Percentiles rank a stretch among this genome's conserved stretches.
Evolutionary conservation across 2,329 filamentous ascomycete genomes (phyloP).

Genomic region (Mycosphaerella sp.): DNA sequence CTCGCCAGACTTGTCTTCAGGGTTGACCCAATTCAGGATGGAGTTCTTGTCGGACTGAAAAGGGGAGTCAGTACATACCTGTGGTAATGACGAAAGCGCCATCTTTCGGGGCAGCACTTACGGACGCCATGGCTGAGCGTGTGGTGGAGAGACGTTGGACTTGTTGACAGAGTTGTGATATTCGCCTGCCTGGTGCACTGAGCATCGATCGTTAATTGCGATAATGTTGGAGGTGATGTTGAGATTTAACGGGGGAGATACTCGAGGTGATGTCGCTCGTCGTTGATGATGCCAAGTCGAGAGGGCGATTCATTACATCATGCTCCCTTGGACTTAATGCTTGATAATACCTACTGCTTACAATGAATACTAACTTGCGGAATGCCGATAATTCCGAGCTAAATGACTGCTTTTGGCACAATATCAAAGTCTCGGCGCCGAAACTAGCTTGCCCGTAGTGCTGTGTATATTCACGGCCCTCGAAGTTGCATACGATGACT

Average conservation of each 20-base stretch:
- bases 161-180: conserved; percentile 3
- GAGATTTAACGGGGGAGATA: background rate
- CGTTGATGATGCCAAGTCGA: conserved; percentile 1
- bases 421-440: background rate
- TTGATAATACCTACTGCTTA: too few species aligned
- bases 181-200: conserved; percentile 1
- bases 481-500: conserved; percentile 10
- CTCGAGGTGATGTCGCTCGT: background rate
- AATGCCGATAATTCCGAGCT: background rate
- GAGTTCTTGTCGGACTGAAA: conserved; percentile 24
- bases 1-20: conserved; percentile 72
- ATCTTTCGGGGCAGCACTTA: conserved; percentile 8
- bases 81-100: background rate
- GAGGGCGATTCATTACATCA: conserved; percentile 4
- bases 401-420: background rate
- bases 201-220: conserved; percentile 3
- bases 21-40: conserved; percentile 80
- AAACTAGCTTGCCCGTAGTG: background rate
- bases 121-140: conserved; percentile 18
- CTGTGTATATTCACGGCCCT: conserved; percentile 39
- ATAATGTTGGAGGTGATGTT: background rate
- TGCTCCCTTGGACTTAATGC: background rate
- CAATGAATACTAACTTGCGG: conserved; percentile 2
- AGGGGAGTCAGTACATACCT: conserved; percentile 8
- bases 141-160: background rate